phyloP scores from a whole-genome alignment of 768 basidiomycete species.

The Exidia glandulosa region DNA sequence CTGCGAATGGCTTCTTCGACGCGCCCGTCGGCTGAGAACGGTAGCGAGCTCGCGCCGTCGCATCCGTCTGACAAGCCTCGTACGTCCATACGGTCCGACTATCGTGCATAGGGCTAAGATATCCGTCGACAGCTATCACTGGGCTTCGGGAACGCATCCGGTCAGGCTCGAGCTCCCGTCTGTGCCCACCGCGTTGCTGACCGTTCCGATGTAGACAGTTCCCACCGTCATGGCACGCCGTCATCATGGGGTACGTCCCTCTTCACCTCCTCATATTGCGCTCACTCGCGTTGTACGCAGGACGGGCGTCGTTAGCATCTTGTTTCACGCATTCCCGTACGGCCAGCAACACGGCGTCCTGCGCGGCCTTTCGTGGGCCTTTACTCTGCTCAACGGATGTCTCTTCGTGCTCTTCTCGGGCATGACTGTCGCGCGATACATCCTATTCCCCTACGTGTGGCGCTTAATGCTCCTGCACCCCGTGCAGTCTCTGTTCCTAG shows the following conservation, averaged over 20 bases:
- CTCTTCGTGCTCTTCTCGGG: constrained; percentile 41
- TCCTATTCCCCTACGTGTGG: constrained; percentile 43
- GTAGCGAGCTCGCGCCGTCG: too few species aligned
- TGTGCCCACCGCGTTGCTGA: not conserved
- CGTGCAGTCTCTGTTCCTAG: constrained; percentile 37
- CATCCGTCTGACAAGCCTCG: not conserved
- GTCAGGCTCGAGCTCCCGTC: not conserved
- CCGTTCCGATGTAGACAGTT: not conserved
- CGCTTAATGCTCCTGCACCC: constrained; percentile 36
- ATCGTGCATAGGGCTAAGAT: not conserved
- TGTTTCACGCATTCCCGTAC: constrained; percentile 5
- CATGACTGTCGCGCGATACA: constrained; percentile 40
- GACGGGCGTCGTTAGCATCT: constrained; percentile 3
- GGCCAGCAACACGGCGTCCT: not conserved
- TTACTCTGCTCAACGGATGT: constrained; percentile 25
- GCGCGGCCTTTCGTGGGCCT: constrained; percentile 1
- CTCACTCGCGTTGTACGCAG: not conserved
- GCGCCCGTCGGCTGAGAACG: too few species aligned
- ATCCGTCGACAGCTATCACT: not conserved
- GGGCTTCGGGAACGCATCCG: not conserved
- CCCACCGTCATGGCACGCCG: constrained; percentile 7
- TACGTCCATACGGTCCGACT: not conserved
- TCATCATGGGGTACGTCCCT: constrained; percentile 5
- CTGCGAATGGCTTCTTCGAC: not conserved
- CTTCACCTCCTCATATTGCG: not conserved